These are phyloP conservation scores for Boletus barrowsii DNA, from an alignment of 768 basidiomycete species.

Conservation along the genomic window DNA sequence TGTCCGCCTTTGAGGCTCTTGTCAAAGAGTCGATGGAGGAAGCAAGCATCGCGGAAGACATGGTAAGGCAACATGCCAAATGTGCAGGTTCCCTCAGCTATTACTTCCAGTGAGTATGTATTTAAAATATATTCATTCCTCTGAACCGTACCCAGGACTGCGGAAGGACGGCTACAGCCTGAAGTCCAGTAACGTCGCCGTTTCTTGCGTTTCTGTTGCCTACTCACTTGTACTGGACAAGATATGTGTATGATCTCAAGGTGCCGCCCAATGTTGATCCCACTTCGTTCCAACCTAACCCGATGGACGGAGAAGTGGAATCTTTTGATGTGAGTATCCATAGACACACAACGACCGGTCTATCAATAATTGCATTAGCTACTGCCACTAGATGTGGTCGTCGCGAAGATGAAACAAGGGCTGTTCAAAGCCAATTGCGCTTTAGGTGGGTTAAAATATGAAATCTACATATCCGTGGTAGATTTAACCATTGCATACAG, in stretches of 20 bases:
- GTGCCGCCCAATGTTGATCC: conserved; percentile 55
- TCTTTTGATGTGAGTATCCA: conserved; percentile 68
- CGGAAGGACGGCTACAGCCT: conserved; percentile 68
- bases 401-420: conserved; percentile 60
- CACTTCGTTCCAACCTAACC: conserved; percentile 58
- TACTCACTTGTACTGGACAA: conserved; percentile 25
- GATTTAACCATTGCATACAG: conserved; percentile 37
- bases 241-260: conserved; percentile 81
- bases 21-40: conserved; percentile 95
- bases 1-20: conserved; percentile 65
- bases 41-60: conserved; percentile 69
- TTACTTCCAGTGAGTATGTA: conserved; percentile 58
- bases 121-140: neutral
- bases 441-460: conserved; percentile 49
- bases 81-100: conserved; percentile 75
- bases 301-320: conserved; percentile 92
- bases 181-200: conserved; percentile 66
- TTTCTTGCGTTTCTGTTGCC: neutral
- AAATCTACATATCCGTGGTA: neutral
- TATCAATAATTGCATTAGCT: conserved; percentile 43
- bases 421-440: conserved; percentile 95
- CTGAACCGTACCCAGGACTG: conserved; percentile 17
- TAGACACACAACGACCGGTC: neutral
- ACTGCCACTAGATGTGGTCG: conserved; percentile 58
- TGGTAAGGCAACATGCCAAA: conserved; percentile 58